Base-by-base conservation (phyloP, 257 asterid genomes). In the Osmanthus fragrans region DNA sequence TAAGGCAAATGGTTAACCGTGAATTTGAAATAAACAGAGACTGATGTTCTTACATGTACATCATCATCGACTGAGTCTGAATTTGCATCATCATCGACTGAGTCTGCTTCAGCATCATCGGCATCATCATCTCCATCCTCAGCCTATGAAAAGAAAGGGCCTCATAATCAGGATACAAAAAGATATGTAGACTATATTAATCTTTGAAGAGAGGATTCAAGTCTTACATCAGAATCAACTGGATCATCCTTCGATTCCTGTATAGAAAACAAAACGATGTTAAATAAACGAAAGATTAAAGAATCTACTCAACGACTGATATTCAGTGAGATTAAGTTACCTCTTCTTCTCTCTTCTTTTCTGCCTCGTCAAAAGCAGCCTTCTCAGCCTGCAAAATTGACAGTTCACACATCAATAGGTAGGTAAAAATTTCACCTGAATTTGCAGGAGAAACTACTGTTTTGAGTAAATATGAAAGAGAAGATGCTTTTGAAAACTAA, bases 311-410 rank as follows among this genome's bases (percentile, higher is more conserved):
- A 21, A 58, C 10, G 27, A 58, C 32, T 10, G 13, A 58, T 58
- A 23, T 58, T 58, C 12, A 23, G 66, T 58, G 29, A 72, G 34
- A 54, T 23, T 42, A 23, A 68, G 32, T 21, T 89, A 92, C 98
- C 97, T 95, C 98, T 66, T 88, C 98, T 76, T 92, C 97, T 73
- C 71, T 92, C 92, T 92, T 90, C 91, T 95, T 95, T 73, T 96
- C 98, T 9, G 85, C 98, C 89, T 96, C 99, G 0, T 96, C 99
- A 72, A 93, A 96, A 74, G 97, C 96, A 80, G 96, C 92, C 86
- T 92, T 96, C 83, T 96, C 99, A 56, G 90, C 97, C 99, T 96
- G 91, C 76, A 86, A 51, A 77, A 30, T 67, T 73, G 73, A 58
- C 32, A 58, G 32, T 23, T 58, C 32, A 58, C 13, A 58, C 49